Evolutionary conservation across 805 yeast species (phyloP).

Genomic region (Hanseniaspora thailandica): DNA sequence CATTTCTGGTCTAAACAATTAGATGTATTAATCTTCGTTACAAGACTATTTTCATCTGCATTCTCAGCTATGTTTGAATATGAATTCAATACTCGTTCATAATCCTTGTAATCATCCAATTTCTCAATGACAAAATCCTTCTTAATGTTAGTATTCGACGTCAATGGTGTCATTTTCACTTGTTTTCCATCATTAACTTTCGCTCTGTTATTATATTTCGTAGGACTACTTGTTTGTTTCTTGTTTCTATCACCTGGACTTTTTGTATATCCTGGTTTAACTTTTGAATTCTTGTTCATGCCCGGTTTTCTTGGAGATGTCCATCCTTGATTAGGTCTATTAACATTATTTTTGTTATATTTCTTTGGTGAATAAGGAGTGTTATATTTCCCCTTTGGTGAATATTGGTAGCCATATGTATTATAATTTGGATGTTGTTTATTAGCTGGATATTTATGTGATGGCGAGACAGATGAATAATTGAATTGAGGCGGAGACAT

Average conservation of each 20-base stretch:
- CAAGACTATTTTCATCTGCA: background rate
- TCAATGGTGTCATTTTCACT: background rate
- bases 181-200: background rate
- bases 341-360: too few relatives aligned
- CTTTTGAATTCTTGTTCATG: background rate
- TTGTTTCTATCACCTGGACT: background rate
- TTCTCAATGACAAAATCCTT: slow-evolving; percentile 1
- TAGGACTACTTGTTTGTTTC: background rate
- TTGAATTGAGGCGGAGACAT: slow-evolving; percentile 3
- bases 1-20: slow-evolving; percentile 3
- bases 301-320: background rate
- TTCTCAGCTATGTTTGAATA: background rate
- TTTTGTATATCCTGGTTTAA: background rate
- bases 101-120: background rate
- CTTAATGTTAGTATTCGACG: slow-evolving; percentile 10
- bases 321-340: background rate
- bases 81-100: background rate
- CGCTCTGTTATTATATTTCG: background rate
- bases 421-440: background rate
- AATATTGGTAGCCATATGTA: background rate
- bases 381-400: background rate
- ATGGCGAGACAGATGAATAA: background rate
- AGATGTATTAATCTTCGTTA: background rate
- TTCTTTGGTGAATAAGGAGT: background rate
- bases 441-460: background rate